Evolutionary conservation across 495 filamentous ascomycete genomes (phyloP).

Genomic region (Penicillium salamii): DNA sequence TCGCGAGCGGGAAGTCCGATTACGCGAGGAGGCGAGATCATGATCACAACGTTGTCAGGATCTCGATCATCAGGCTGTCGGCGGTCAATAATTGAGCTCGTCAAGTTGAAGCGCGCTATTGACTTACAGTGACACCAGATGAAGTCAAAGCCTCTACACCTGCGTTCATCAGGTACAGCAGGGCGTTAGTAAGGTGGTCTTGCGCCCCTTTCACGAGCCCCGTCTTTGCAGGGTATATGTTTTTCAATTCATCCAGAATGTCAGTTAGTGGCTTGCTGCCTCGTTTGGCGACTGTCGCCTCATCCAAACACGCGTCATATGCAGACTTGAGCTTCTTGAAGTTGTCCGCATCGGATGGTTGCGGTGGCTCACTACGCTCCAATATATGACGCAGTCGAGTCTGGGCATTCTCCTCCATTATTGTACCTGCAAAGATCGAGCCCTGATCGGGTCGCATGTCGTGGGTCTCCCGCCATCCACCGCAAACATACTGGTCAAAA

Average conservation of each 20-base stretch:
- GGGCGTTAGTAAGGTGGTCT: conserved; percentile 46
- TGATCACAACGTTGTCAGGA: conserved; percentile 60
- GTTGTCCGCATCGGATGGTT: conserved; percentile 56
- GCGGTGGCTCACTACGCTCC: conserved; percentile 51
- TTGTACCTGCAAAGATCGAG: conserved; percentile 54
- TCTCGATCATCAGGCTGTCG: conserved; percentile 58
- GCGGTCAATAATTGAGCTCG: background rate
- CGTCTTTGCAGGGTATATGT: conserved; percentile 51
- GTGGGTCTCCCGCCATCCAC: conserved; percentile 62
- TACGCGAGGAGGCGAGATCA: conserved; percentile 47
- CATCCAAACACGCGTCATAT: conserved; percentile 66
- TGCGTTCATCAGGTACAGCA: conserved; percentile 53
- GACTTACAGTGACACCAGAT: conserved; percentile 47
- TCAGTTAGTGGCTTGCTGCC: conserved; percentile 53
- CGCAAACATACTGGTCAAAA: conserved; percentile 69
- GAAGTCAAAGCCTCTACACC: conserved; percentile 49
- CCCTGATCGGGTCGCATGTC: conserved; percentile 67
- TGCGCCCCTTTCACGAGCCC: conserved; percentile 29
- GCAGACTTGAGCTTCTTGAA: conserved; percentile 62
- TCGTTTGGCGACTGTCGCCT: conserved; percentile 46
- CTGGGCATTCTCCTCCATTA: conserved; percentile 58
- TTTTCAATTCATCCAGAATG: conserved; percentile 50
- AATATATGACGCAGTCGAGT: conserved; percentile 61
- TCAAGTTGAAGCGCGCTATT: background rate
- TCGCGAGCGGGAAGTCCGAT: conserved; percentile 63